Conservation (phyloP, 2,329 filamentous ascomycete species). For the Penicillium sp. region DNA sequence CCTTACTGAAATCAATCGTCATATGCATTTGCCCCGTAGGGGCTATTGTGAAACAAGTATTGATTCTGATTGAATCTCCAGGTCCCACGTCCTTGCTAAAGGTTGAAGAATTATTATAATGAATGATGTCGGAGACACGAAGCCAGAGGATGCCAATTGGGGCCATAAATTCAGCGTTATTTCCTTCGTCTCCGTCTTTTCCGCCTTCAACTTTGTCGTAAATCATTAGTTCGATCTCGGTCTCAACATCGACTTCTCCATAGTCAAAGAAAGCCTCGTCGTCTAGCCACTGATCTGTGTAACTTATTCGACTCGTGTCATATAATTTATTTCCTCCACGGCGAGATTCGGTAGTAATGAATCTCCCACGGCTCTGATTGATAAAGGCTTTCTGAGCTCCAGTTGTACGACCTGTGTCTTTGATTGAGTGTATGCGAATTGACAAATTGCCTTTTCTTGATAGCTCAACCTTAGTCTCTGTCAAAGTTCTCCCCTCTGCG, state of each 20-base stretch:
- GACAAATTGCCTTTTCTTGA: background rate
- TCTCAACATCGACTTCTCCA: background rate
- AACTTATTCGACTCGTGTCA: too few relatives aligned
- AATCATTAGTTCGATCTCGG: slow-evolving; percentile 6
- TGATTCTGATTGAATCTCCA: background rate
- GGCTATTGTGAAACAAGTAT: slow-evolving; percentile 1
- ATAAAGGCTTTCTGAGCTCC: background rate
- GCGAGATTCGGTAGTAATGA: too few relatives aligned
- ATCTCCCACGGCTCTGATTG: background rate
- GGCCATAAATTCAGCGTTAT: too few relatives aligned
- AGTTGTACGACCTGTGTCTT: background rate
- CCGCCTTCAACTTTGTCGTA: background rate
- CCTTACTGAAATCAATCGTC: too few relatives aligned
- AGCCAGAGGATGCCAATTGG: slow-evolving; percentile 10
- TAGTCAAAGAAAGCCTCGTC: background rate
- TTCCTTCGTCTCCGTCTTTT: too few relatives aligned
- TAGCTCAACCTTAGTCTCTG: background rate
- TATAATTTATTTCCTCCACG: too few relatives aligned
- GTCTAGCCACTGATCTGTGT: background rate
- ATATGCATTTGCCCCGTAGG: background rate
- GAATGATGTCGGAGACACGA: background rate
- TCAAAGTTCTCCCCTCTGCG: background rate
- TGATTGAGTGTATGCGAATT: slow-evolving; percentile 2
- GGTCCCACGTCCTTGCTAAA: too few relatives aligned
- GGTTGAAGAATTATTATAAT: background rate